Evolutionary conservation across 805 yeast genomes (phyloP), one percentile per base, ranked within the genome.

Genomic region (Sungouiozyma ichnusensis): DNA sequence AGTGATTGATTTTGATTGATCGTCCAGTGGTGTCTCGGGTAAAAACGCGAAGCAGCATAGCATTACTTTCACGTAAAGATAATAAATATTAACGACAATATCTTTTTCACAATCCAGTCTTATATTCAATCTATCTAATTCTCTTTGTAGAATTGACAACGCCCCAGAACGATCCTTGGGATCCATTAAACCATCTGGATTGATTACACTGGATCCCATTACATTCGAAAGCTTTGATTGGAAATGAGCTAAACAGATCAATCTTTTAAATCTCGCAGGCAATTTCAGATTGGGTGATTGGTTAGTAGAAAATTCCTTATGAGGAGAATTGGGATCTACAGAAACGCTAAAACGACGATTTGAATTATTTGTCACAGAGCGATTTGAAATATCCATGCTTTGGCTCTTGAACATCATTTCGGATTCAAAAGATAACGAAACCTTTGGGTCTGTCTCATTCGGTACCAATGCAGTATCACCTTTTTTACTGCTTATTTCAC

Each of bases 181-280:
- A 44, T 84, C 94, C 67, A 85, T 73, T 39, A 88, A 70, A 0
- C 96, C 97, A 66, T 88, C 96, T 0, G 95, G 86, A 39, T 90
- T 71, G 0, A 82, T 74, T 4, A 85, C 87, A 42, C 85, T 79
- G 3, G 86, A 74, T 0, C 96, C 97, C 87, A 88, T 83, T 2
- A 84, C 82, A 51, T 77, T 79, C 34, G 85, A 83, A 45, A 87
- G 66, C 53, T 85, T 85, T 27, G 90, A 79, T 60, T 87, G 95
- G 63, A 85, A 88, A 37, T 81, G 80, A 0, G 94, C 72, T 39
- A 88, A 65, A 29, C 82, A 74, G 2, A 87, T 74, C 48, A 86
- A 65, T 36, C 85, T 78, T 39, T 92, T 65, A 59, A 85, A 80
- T 54, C 75, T 73, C 41, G 75, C 73, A 1, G 95, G 94, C 44